A percentile compares a stretch with the other conserved stretches of the same genome.
Evolutionary conservation across 257 asterid species (phyloP).

Genomic region (Nicotiana knightiana): DNA sequence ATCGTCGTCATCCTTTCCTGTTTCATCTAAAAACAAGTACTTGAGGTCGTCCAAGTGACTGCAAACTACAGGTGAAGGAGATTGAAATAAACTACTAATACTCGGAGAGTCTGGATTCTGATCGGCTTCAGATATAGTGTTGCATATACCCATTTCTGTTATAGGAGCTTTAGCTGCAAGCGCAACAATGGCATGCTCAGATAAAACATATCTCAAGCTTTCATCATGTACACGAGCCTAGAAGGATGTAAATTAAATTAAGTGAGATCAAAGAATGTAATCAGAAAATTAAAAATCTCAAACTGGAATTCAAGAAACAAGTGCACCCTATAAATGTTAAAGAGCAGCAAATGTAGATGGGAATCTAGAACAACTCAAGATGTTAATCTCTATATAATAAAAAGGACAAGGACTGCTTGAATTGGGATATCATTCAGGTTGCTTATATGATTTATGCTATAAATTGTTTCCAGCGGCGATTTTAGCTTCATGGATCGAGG

Average conservation of each 20-base stretch:
- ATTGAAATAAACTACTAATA: conserved; percentile 27
- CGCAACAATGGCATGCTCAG: conserved; percentile 71
- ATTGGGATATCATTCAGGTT: not conserved
- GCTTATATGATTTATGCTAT: not conserved
- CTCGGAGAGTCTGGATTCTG: conserved; percentile 37
- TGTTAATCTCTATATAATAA: not conserved
- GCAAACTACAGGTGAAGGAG: conserved; percentile 68
- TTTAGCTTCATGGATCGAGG: too few relatives aligned
- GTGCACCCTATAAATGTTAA: not conserved
- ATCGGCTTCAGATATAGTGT: conserved; percentile 54
- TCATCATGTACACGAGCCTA: conserved; percentile 99
- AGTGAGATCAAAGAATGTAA: conserved; percentile 11
- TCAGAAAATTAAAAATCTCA: not conserved
- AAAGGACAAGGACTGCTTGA: not conserved
- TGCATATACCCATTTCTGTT: conserved; percentile 45
- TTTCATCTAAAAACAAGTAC: conserved; percentile 42
- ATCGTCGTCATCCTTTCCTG: conserved; percentile 34
- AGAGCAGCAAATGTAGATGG: not conserved
- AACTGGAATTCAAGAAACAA: not conserved
- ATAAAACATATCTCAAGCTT: conserved; percentile 75
- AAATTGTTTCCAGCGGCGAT: not conserved
- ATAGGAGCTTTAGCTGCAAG: conserved; percentile 61
- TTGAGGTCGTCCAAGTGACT: conserved; percentile 65
- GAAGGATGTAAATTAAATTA: conserved; percentile 23
- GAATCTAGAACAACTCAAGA: not conserved